Conservation (phyloP, 208 protist genomes). For the Wallacemonas rigidus region DNA sequence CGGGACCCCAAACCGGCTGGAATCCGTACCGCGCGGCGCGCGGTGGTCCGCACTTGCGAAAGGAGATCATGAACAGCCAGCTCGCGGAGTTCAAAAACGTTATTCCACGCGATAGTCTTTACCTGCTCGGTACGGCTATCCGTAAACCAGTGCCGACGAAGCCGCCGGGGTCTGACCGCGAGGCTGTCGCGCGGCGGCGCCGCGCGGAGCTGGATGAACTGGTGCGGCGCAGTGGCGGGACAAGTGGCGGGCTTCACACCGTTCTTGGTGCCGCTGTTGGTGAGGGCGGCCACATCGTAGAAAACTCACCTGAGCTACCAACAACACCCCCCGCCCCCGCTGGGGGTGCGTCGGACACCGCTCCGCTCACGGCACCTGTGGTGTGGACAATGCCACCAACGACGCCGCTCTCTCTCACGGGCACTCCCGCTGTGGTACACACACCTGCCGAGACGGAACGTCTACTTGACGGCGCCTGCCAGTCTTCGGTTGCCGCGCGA, state of each 20-base stretch:
- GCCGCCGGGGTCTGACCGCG: not conserved
- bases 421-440: not conserved
- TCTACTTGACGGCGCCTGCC: not conserved
- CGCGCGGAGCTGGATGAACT: conserved; percentile 9
- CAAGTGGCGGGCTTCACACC: too few species aligned
- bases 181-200: not conserved
- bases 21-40: conserved; percentile 82
- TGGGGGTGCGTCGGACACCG: not conserved
- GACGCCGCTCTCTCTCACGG: not conserved
- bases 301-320: too few species aligned
- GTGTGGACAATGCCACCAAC: not conserved
- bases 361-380: not conserved
- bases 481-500: not conserved
- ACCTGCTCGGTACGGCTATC: conserved; percentile 33
- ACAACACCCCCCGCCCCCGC: too few species aligned
- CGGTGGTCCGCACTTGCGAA: conserved; percentile 39
- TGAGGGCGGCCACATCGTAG: too few species aligned
- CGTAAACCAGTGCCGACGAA: not conserved
- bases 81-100: conserved; percentile 60
- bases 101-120: conserved; percentile 50
- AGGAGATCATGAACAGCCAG: conserved; percentile 73
- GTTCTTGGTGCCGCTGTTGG: too few species aligned
- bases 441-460: not conserved
- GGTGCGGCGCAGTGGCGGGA: not conserved
- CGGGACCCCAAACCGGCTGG: conserved; percentile 48